A percentile compares a stretch with the other conserved stretches of the same genome.
Conservation (phyloP, 441 rosid species). For the Erysimum pusillum region DNA sequence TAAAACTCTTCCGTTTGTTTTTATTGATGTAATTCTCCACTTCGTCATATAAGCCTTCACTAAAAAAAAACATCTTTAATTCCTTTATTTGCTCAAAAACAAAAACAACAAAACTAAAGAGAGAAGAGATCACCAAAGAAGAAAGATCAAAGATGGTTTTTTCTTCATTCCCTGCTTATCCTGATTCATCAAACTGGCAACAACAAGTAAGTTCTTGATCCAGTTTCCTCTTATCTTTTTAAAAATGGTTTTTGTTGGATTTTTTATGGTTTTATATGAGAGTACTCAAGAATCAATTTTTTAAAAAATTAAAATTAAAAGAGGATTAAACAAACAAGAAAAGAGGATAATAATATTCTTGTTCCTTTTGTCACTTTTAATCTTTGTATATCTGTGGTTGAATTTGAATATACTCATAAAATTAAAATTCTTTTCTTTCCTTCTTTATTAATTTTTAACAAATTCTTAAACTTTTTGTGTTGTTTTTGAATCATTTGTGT, state of each 20-base stretch:
- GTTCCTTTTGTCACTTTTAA: slow-evolving; percentile 53
- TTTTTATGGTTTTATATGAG: slow-evolving; percentile 34
- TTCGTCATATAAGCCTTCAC: slow-evolving; percentile 50
- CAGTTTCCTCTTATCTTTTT: too few relatives aligned
- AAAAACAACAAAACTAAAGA: slow-evolving; percentile 43
- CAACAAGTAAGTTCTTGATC: slow-evolving; percentile 58
- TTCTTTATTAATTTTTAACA: slow-evolving; percentile 38
- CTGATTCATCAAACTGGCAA: slow-evolving; percentile 75
- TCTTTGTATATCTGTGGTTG: slow-evolving; percentile 51
- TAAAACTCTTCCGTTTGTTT: slow-evolving; percentile 57
- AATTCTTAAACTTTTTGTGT: slow-evolving; percentile 25
- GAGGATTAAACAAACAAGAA: slow-evolving; percentile 42
- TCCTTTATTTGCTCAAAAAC: slow-evolving; percentile 37
- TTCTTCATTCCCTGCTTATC: slow-evolving; percentile 64
- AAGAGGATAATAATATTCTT: slow-evolving; percentile 51
- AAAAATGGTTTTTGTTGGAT: neutral
- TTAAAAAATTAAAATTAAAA: slow-evolving; percentile 19
- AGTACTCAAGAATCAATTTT: slow-evolving; percentile 35
- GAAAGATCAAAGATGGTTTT: slow-evolving; percentile 61
- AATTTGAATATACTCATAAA: slow-evolving; percentile 54
- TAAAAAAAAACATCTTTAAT: slow-evolving; percentile 50
- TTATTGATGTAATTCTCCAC: slow-evolving; percentile 61
- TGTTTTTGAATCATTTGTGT: slow-evolving; percentile 39
- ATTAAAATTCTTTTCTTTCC: slow-evolving; percentile 40
- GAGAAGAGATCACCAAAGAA: slow-evolving; percentile 44